phyloP scores from a whole-genome alignment of 345 rosid genomes.

The Theobroma cacao region DNA sequence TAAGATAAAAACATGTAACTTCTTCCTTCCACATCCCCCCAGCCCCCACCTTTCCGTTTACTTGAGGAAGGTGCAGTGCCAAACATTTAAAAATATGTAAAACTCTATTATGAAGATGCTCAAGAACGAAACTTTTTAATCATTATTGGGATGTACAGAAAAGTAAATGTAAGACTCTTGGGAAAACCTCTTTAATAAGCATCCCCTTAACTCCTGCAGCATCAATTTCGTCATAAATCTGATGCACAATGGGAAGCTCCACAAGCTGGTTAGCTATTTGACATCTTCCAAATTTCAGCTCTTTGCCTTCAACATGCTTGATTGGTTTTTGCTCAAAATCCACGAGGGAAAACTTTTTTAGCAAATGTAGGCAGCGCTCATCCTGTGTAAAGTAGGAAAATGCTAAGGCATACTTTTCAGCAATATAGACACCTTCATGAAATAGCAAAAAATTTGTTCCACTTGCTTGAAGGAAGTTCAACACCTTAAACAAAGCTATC shows the following conservation, averaged over 20 bases:
- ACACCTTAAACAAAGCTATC: background rate
- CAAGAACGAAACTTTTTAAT: background rate
- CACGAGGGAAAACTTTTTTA: constrained; percentile 38
- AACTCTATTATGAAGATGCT: background rate
- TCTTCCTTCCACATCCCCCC: background rate
- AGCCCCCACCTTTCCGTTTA: background rate
- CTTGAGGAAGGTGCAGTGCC: no score
- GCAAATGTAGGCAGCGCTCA: constrained; percentile 55
- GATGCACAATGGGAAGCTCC: constrained; percentile 78
- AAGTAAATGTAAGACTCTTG: background rate
- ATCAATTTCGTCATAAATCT: constrained; percentile 77
- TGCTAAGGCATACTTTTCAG: constrained; percentile 11
- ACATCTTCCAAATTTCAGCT: constrained; percentile 65
- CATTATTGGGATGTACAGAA: background rate
- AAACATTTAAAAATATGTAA: no score
- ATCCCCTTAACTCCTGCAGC: constrained; percentile 66
- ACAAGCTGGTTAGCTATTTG: constrained; percentile 58
- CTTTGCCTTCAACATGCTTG: constrained; percentile 32
- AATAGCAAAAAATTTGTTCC: background rate
- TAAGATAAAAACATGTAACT: background rate
- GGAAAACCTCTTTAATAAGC: constrained; percentile 60
- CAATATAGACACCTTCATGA: background rate
- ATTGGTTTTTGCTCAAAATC: constrained; percentile 32
- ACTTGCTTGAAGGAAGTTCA: no score
- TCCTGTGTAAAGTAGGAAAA: constrained; percentile 38